These are phyloP conservation scores for Metschnikowia gelsemii DNA, from an alignment of 805 yeast species.

Conservation along the genomic window DNA sequence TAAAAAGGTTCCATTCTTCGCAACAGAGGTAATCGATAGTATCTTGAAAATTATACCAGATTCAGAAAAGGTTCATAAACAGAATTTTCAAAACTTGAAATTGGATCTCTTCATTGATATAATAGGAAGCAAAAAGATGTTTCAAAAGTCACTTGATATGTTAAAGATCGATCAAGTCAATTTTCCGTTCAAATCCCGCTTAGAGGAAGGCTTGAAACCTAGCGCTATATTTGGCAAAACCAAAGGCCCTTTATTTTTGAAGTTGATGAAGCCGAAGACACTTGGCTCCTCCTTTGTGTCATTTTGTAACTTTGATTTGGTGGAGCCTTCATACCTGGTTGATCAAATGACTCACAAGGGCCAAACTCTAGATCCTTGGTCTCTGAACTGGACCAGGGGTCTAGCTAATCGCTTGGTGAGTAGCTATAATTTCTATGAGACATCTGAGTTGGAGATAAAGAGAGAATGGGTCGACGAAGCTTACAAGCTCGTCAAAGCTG, in stretches of 20 bases:
- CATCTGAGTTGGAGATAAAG: constrained; percentile 27
- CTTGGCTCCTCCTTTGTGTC: constrained; percentile 34
- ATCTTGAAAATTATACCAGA: constrained; percentile 27
- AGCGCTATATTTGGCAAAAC: constrained; percentile 25
- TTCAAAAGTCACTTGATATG: constrained; percentile 32
- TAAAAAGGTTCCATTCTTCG: constrained; percentile 40
- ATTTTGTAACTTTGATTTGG: constrained; percentile 32
- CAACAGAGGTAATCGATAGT: constrained; percentile 36
- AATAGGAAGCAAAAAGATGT: constrained; percentile 38
- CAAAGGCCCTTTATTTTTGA: constrained; percentile 34
- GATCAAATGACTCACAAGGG: constrained; percentile 26
- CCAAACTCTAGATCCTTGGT: constrained; percentile 34
- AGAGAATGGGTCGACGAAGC: constrained; percentile 38
- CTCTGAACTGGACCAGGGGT: constrained; percentile 32
- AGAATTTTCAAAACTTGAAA: constrained; percentile 28
- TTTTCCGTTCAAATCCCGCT: constrained; percentile 28
- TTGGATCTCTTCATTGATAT: constrained; percentile 41
- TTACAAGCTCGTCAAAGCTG: constrained; percentile 25
- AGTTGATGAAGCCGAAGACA: constrained; percentile 39
- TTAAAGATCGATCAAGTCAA: constrained; percentile 29
- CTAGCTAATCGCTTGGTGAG: constrained; percentile 31
- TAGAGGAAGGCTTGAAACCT: constrained; percentile 14
- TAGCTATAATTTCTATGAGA: constrained; percentile 37
- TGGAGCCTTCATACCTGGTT: constrained; percentile 36
- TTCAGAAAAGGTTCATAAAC: constrained; percentile 20